These are phyloP conservation scores for Ascobolus immersus DNA, from an alignment of 495 filamentous ascomycete species.

Conservation along the genomic window DNA sequence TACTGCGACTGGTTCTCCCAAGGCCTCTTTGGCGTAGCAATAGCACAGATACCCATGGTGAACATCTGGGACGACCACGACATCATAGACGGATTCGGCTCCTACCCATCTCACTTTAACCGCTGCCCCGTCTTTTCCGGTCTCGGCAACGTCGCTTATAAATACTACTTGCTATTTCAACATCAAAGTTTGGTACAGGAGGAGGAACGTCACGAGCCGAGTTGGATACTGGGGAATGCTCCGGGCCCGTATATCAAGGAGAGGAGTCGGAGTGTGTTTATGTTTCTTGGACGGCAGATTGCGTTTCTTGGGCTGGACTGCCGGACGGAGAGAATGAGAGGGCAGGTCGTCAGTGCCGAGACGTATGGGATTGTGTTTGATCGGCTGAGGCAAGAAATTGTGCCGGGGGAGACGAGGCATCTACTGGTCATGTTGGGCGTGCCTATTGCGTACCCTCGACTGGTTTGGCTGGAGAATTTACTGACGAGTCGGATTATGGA, in stretches of 20 bases:
- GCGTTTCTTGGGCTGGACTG: conserved; percentile 74
- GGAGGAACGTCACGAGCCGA: conserved; percentile 57
- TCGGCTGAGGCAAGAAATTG: conserved; percentile 53
- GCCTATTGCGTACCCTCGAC: conserved; percentile 78
- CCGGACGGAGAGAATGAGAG: conserved; percentile 59
- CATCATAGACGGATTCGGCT: conserved; percentile 90
- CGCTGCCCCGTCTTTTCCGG: conserved; percentile 70
- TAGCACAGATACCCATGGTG: conserved; percentile 88
- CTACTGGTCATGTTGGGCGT: conserved; percentile 63
- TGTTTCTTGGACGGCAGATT: conserved; percentile 51
- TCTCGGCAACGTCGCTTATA: conserved; percentile 73
- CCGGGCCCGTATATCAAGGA: conserved; percentile 83
- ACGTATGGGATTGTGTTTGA: conserved; percentile 70
- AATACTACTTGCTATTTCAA: conserved; percentile 96
- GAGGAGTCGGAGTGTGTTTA: conserved; percentile 59
- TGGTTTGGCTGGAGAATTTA: conserved; percentile 52
- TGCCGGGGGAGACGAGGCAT: conserved; percentile 64
- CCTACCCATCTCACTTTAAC: conserved; percentile 83
- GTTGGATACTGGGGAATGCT: conserved; percentile 56
- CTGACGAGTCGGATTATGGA: conserved; percentile 66
- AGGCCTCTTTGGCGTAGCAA: conserved; percentile 75
- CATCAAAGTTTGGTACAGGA: conserved; percentile 70
- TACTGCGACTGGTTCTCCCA: conserved; percentile 89
- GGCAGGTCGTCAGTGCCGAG: conserved; percentile 22
- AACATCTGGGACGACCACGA: conserved; percentile 98